Percentiles rank a stretch among this genome's conserved stretches.
These are phyloP conservation scores for Colletotrichum tropicale DNA, from an alignment of 2,329 filamentous ascomycete genomes.

Conservation along the genomic window DNA sequence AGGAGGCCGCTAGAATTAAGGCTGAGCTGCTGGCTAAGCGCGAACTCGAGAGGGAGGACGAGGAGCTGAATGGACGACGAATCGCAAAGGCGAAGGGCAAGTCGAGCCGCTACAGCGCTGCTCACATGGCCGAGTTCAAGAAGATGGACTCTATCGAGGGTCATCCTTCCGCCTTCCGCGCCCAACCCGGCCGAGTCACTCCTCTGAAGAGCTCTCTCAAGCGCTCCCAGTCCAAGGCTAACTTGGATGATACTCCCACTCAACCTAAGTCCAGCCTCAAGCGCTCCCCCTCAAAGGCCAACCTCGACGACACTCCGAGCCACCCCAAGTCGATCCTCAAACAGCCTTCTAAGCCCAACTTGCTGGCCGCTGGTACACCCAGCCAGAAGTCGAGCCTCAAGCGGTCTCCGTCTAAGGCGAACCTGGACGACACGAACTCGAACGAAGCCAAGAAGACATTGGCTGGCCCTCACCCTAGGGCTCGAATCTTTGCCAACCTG, in stretches of 20 bases:
- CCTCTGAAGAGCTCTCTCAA: constrained; percentile 45
- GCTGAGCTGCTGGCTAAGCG: constrained; percentile 48
- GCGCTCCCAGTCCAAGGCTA: constrained; percentile 50
- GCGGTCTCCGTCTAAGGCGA: constrained; percentile 58
- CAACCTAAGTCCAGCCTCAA: constrained; percentile 37
- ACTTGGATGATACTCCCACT: constrained; percentile 38
- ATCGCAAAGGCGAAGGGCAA: constrained; percentile 83
- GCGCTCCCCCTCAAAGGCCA: constrained; percentile 34
- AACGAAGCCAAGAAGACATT: constrained; percentile 34
- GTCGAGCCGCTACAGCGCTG: constrained; percentile 79
- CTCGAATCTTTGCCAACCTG: constrained; percentile 25
- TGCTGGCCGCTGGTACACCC: constrained; percentile 26
- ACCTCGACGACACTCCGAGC: constrained; percentile 32
- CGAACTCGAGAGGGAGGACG: constrained; percentile 56
- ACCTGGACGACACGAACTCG: constrained; percentile 65
- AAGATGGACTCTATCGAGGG: constrained; percentile 97
- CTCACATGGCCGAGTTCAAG: constrained; percentile 87
- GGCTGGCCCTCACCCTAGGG: background rate
- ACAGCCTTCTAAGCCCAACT: constrained; percentile 40
- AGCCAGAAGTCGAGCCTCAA: constrained; percentile 39
- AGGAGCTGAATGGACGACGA: constrained; percentile 60
- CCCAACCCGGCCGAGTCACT: constrained; percentile 57
- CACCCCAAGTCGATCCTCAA: constrained; percentile 46
- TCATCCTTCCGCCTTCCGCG: constrained; percentile 80
- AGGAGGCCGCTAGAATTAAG: constrained; percentile 35